Conservation (phyloP, 176 grass and related monocot species). For the Oryza punctata region DNA sequence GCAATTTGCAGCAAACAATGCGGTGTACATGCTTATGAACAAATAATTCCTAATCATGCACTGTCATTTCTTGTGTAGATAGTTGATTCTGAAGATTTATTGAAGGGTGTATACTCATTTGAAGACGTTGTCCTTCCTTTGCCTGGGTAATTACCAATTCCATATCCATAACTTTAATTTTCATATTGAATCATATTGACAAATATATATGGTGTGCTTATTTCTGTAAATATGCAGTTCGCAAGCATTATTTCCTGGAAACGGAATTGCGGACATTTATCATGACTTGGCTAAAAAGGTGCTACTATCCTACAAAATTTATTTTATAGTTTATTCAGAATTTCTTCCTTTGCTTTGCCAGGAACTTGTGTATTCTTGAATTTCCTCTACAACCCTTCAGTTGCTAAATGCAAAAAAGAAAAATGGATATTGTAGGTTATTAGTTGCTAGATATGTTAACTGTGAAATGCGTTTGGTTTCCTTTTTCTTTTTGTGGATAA, state of each 20-base stretch:
- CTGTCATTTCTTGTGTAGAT: conserved; percentile 46
- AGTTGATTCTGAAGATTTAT: conserved; percentile 78
- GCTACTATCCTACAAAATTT: neutral
- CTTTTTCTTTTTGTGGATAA: neutral
- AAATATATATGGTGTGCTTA: conserved; percentile 9
- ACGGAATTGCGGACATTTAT: conserved; percentile 82
- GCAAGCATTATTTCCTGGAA: conserved; percentile 80
- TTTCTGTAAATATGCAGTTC: conserved; percentile 59
- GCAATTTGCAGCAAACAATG: conserved; percentile 26
- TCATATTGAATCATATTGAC: neutral
- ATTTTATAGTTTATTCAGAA: conserved; percentile 31
- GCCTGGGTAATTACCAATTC: conserved; percentile 70
- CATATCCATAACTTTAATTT: neutral
- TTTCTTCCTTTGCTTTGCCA: conserved; percentile 4
- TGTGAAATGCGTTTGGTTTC: neutral
- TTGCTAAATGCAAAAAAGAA: conserved; percentile 1
- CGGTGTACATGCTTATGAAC: neutral
- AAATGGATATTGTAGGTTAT: conserved; percentile 3
- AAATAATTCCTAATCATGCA: conserved; percentile 2
- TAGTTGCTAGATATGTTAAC: conserved; percentile 11
- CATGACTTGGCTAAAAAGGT: conserved; percentile 95
- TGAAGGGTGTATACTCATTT: conserved; percentile 75
- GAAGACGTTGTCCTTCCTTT: conserved; percentile 95
- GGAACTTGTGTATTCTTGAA: conserved; percentile 6
- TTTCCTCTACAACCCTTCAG: neutral